A percentile compares a stretch with the other conserved stretches of the same genome.
These are phyloP conservation scores for Hymenochaete sp. DNA, from an alignment of 1,284 basidiomycete species.

Conservation along the genomic window DNA sequence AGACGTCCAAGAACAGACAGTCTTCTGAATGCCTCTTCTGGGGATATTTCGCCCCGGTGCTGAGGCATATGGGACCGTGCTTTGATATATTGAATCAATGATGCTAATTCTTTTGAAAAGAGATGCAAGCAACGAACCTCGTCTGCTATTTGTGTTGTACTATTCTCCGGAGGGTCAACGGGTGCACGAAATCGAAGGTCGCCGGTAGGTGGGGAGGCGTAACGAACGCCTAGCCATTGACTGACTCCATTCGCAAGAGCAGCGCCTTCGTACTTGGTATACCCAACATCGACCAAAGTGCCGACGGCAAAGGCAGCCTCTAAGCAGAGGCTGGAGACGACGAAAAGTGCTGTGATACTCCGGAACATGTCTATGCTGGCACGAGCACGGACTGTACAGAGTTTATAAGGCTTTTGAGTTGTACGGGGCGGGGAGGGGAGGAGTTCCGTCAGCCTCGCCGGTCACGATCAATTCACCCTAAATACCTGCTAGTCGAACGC, in stretches of 20 bases:
- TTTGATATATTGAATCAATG: background rate
- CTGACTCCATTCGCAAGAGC: slow-evolving; percentile 19
- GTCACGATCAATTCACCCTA: no score
- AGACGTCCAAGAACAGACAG: slow-evolving; percentile 33
- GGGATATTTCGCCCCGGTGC: slow-evolving; percentile 10
- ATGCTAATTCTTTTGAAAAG: background rate
- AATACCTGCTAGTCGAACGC: no score
- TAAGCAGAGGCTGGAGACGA: no score
- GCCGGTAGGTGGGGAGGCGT: slow-evolving; percentile 25
- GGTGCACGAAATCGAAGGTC: slow-evolving; percentile 23
- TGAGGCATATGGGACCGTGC: slow-evolving; percentile 15
- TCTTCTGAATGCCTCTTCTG: slow-evolving; percentile 24
- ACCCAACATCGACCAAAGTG: slow-evolving; percentile 19
- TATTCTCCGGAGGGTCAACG: slow-evolving; percentile 18
- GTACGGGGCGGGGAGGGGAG: no score
- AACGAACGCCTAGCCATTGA: slow-evolving; percentile 25
- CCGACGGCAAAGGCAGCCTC: slow-evolving; percentile 7
- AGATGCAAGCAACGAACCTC: background rate
- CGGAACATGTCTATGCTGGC: no score
- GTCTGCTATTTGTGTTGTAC: slow-evolving; percentile 19
- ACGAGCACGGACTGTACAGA: no score
- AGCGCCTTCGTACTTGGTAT: slow-evolving; percentile 19
- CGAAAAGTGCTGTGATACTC: no score
- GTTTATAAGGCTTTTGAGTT: no score
- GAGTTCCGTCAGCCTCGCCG: no score